Percentiles rank a stretch among this genome's conserved stretches.
Conservation (phyloP, 78 protist genomes). For the Cavenderia fasciculata region DNA sequence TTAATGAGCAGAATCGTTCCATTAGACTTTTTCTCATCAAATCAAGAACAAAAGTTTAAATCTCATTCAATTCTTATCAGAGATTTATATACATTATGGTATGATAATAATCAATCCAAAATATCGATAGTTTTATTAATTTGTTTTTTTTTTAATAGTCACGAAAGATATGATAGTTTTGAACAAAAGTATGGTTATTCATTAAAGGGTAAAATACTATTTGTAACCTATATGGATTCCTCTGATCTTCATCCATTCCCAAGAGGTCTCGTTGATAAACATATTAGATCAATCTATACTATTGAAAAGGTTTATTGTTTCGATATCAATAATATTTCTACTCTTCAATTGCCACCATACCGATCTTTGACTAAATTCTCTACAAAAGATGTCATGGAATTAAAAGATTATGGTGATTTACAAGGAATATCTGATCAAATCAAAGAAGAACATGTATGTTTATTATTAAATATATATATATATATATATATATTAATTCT, state of each 20-base stretch:
- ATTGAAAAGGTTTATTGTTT: no score
- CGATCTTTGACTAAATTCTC: not conserved
- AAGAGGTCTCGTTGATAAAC: no score
- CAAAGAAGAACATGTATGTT: not conserved
- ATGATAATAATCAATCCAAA: not conserved
- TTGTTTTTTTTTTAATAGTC: not conserved
- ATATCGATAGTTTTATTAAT: no score
- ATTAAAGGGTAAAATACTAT: not conserved
- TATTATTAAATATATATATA: not conserved
- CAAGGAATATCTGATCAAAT: not conserved
- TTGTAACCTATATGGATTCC: not conserved
- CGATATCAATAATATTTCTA: not conserved
- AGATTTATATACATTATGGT: slow-evolving; percentile 1
- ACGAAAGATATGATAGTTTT: not conserved
- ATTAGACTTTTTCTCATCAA: not conserved
- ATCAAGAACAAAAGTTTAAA: no score
- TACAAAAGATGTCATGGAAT: not conserved
- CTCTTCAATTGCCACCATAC: not conserved
- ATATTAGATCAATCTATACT: not conserved
- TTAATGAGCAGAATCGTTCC: not conserved
- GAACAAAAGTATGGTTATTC: not conserved
- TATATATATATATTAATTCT: not conserved
- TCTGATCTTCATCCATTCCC: not conserved
- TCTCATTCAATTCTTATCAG: not conserved
- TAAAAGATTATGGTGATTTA: not conserved